These are phyloP conservation scores for Yamadazyma oceani DNA, from an alignment of 1,139 yeast genomes.

Conservation along the genomic window DNA sequence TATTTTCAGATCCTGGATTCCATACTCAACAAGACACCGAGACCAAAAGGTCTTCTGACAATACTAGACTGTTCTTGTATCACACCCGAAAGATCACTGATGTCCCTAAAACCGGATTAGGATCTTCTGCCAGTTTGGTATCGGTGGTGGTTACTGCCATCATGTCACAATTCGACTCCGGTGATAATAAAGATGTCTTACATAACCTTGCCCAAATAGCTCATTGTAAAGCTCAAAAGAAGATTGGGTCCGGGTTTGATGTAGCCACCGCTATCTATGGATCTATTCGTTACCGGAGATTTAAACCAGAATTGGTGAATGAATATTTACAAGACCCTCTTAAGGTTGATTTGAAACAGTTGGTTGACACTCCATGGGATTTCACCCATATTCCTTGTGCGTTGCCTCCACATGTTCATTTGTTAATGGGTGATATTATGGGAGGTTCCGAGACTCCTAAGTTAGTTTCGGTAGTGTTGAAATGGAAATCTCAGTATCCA, in stretches of 20 bases:
- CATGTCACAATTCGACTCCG: conserved; percentile 39
- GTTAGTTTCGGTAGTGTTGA: conserved; percentile 70
- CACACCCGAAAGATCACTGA: conserved; percentile 62
- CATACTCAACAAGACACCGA: conserved; percentile 67
- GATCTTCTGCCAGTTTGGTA: conserved; percentile 93
- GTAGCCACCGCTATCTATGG: conserved; percentile 96
- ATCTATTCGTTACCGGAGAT: conserved; percentile 77
- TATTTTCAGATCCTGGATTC: conserved; percentile 86
- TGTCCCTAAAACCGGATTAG: conserved; percentile 92
- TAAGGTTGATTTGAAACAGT: conserved; percentile 22
- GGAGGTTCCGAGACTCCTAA: conserved; percentile 96
- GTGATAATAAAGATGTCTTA: conserved; percentile 32
- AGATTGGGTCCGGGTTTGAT: conserved; percentile 95
- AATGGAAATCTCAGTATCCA: conserved; percentile 63
- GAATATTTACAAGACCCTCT: conserved; percentile 29
- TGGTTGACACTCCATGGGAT: conserved; percentile 61
- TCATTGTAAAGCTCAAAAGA: conserved; percentile 91
- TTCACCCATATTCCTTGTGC: conserved; percentile 52
- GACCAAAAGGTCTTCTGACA: conserved; percentile 29
- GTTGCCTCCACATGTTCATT: conserved; percentile 64
- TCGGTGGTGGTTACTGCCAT: conserved; percentile 77
- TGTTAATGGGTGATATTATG: conserved; percentile 89
- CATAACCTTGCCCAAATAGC: conserved; percentile 88
- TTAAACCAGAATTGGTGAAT: conserved; percentile 54
- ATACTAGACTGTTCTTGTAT: conserved; percentile 50